Conservation (phyloP, 2,329 filamentous ascomycete species). For the Simplicillium aogashimaense region DNA sequence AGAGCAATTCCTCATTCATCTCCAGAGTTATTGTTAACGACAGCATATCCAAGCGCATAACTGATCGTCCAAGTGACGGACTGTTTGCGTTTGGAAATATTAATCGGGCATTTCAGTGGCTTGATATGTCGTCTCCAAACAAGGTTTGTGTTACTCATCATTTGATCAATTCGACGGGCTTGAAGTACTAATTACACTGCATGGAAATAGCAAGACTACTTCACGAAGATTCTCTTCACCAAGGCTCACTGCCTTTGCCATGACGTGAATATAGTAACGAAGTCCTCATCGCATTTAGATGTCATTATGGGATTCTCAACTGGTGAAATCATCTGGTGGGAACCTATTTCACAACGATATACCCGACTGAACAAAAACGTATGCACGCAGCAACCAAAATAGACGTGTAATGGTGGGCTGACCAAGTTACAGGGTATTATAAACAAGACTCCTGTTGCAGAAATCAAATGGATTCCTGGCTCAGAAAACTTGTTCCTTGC, state of each 20-base stretch:
- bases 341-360: conserved; percentile 93
- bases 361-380: conserved; percentile 93
- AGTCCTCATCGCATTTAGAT: conserved; percentile 71
- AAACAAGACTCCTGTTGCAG: conserved; percentile 73
- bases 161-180: not conserved
- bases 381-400: conserved; percentile 14
- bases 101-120: conserved; percentile 91
- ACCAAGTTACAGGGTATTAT: conserved; percentile 58
- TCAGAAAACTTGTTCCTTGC: conserved; percentile 91
- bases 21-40: conserved; percentile 94
- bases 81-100: conserved; percentile 91
- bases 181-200: not conserved
- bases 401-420: not conserved
- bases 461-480: conserved; percentile 88
- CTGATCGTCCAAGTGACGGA: conserved; percentile 68
- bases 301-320: conserved; percentile 94
- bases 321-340: conserved; percentile 97
- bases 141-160: conserved; percentile 38
- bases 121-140: conserved; percentile 69
- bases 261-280: conserved; percentile 79
- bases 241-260: conserved; percentile 94
- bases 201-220: conserved; percentile 61
- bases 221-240: conserved; percentile 94
- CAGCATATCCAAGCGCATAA: conserved; percentile 63
- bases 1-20: conserved; percentile 97